These are phyloP conservation scores for Starmerella apicola DNA, from an alignment of 805 yeast species.

Conservation along the genomic window DNA sequence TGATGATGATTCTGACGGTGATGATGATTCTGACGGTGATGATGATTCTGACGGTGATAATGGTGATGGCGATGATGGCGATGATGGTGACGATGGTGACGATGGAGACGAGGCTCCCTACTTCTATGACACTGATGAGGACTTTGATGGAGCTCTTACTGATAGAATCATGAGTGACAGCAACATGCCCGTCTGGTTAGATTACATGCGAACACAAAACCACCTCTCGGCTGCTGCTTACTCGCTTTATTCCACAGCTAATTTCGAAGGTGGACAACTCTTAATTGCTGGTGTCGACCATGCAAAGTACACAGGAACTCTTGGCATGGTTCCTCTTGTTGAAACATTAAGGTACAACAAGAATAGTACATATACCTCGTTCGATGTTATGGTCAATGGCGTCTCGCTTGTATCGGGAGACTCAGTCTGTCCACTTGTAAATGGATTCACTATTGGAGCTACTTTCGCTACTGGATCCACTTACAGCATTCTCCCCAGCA, in stretches of 20 bases:
- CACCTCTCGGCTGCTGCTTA: constrained; percentile 33
- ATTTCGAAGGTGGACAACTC: constrained; percentile 27
- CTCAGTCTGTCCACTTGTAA: background rate
- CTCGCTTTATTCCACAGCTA: constrained; percentile 33
- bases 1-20: too few species aligned
- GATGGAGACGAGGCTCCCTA: too few species aligned
- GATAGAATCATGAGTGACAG: too few species aligned
- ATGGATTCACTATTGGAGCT: constrained; percentile 4
- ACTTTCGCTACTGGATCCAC: constrained; percentile 15
- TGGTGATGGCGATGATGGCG: too few species aligned
- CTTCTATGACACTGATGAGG: too few species aligned
- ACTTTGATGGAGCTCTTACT: too few species aligned
- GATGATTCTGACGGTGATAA: too few species aligned
- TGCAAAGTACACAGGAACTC: constrained; percentile 30
- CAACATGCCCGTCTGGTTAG: too few species aligned
- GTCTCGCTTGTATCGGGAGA: background rate
- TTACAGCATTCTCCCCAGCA: constrained; percentile 5
- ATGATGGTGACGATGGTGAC: too few species aligned
- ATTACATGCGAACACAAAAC: too few species aligned
- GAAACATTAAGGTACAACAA: constrained; percentile 5
- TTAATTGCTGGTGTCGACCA: constrained; percentile 35
- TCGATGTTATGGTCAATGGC: constrained; percentile 12
- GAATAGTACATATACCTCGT: constrained; percentile 4
- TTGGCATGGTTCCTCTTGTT: constrained; percentile 27
- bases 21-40: too few species aligned